These are phyloP conservation scores for Botrytis porri DNA, from an alignment of 2,329 filamentous ascomycete species.

Conservation along the genomic window DNA sequence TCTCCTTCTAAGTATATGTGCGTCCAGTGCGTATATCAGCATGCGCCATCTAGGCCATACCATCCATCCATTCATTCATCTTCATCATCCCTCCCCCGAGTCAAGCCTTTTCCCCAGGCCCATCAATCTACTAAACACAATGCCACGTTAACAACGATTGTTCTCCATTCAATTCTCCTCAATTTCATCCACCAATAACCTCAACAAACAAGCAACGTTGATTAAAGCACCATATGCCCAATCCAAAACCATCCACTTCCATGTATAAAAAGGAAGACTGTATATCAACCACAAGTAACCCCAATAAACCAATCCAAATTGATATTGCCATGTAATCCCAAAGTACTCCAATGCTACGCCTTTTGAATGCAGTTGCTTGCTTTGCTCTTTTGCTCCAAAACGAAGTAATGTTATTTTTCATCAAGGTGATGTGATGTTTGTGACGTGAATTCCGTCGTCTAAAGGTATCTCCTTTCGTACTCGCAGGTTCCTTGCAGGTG, in stretches of 20 bases:
- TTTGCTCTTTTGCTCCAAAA: constrained; percentile 8
- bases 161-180: constrained; percentile 6
- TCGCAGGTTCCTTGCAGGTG: neutral
- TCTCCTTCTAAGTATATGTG: constrained; percentile 9
- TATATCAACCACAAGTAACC: neutral
- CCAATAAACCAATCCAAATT: constrained; percentile 20
- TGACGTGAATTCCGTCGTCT: constrained; percentile 14
- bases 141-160: constrained; percentile 18
- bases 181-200: neutral
- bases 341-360: constrained; percentile 16
- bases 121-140: neutral
- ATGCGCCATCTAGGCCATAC: constrained; percentile 11
- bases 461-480: constrained; percentile 22
- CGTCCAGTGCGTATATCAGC: neutral
- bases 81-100: neutral
- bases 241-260: constrained; percentile 16
- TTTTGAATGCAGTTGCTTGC: constrained; percentile 14
- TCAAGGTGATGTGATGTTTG: neutral
- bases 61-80: neutral
- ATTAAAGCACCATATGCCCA: constrained; percentile 18
- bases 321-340: constrained; percentile 21
- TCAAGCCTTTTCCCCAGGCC: neutral
- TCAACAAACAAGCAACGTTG: constrained; percentile 1
- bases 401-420: neutral
- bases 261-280: constrained; percentile 1